A percentile compares a stretch with the other conserved stretches of the same genome.
Evolutionary conservation across 345 rosid genomes (phyloP).

Genomic region (Anastatica hierochuntica): DNA sequence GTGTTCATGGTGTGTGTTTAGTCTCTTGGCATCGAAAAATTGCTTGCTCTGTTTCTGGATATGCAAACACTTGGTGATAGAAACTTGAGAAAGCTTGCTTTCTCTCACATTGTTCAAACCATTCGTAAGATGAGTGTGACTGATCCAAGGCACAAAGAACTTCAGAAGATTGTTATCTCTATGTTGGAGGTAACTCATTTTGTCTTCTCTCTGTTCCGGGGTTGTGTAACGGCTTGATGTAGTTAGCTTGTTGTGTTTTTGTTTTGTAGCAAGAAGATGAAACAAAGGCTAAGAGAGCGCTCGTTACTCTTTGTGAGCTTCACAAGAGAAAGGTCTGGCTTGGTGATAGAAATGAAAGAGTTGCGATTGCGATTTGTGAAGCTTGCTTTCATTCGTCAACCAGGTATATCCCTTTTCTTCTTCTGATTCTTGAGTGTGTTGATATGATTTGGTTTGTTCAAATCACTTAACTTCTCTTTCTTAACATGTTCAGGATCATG

Average conservation of each 20-base stretch:
- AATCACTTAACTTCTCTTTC: not conserved
- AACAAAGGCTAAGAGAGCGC: conserved; percentile 62
- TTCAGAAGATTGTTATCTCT: conserved; percentile 66
- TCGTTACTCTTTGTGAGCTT: conserved; percentile 63
- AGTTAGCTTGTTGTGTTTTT: not conserved
- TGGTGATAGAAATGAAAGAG: conserved; percentile 76
- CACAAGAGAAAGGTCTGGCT: conserved; percentile 80
- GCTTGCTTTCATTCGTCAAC: conserved; percentile 85
- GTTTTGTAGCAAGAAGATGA: conserved; percentile 71
- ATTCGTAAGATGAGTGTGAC: conserved; percentile 72
- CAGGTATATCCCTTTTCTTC: conserved; percentile 34
- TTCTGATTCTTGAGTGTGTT: conserved; percentile 1
- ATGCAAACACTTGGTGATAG: conserved; percentile 76
- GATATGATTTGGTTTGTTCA: not conserved
- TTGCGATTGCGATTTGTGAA: conserved; percentile 81
- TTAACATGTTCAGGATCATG: conserved; percentile 56
- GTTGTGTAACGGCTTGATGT: not conserved
- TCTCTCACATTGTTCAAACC: conserved; percentile 71
- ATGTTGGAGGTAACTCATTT: conserved; percentile 74
- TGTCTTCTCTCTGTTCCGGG: not conserved
- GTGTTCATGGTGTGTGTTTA: conserved; percentile 20
- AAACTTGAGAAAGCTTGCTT: conserved; percentile 59
- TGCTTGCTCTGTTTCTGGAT: conserved; percentile 68
- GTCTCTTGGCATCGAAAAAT: conserved; percentile 61
- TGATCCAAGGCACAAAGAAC: conserved; percentile 58